Evolutionary conservation across 768 basidiomycete genomes (phyloP).

Genomic region (Naganishia onofrii): DNA sequence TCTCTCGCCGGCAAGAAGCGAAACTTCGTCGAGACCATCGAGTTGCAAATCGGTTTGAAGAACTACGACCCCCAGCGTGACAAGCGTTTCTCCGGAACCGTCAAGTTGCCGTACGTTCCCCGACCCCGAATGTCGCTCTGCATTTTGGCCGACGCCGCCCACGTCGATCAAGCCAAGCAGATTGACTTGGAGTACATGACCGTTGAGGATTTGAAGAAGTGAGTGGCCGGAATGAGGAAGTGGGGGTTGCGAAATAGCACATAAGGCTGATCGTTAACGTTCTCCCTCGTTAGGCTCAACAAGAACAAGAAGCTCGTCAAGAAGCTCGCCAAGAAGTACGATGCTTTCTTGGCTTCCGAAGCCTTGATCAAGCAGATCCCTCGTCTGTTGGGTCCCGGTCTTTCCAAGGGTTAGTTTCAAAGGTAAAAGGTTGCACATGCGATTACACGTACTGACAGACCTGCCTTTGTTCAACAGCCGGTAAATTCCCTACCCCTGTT

Average conservation of each 20-base stretch:
- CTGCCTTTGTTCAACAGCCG: conserved; percentile 60
- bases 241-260: not conserved
- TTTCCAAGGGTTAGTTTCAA: conserved; percentile 77
- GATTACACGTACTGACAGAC: not conserved
- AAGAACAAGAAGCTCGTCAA: conserved; percentile 99
- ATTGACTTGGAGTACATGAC: conserved; percentile 65
- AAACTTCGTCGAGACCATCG: conserved; percentile 55
- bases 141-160: conserved; percentile 97
- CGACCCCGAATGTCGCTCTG: conserved; percentile 99
- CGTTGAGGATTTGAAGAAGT: conserved; percentile 98
- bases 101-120: conserved; percentile 89
- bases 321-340: conserved; percentile 99
- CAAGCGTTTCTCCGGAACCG: conserved; percentile 79
- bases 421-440: not conserved
- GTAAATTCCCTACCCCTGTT: conserved; percentile 98
- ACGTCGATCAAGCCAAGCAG: conserved; percentile 97
- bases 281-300: conserved; percentile 68
- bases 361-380: conserved; percentile 99
- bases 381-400: conserved; percentile 98
- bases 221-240: conserved; percentile 52
- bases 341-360: conserved; percentile 97
- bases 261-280: conserved; percentile 5
- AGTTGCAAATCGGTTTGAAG: conserved; percentile 54
- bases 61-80: conserved; percentile 86
- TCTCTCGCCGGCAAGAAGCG: conserved; percentile 48